Evolutionary conservation across 371 early-diverging fungal genomes (phyloP), one percentile per base, ranked within the genome.

Genomic region (Blastocladiella emersonii): DNA sequence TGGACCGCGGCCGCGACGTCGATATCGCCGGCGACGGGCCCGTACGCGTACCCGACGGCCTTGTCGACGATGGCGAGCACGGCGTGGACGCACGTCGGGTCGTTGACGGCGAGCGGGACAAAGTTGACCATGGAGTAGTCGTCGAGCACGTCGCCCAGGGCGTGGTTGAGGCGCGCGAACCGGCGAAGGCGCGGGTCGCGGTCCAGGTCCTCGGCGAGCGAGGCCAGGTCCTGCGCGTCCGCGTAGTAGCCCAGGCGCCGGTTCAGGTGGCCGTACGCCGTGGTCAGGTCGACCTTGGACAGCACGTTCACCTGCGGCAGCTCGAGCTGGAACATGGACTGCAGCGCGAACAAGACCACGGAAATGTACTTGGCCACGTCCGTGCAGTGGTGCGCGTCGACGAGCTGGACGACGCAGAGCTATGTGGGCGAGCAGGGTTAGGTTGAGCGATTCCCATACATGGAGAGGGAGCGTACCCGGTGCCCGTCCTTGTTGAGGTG

Each of bases 211-310:
- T n/a, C n/a, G n/a, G n/a, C 72, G 27, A 97, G 71, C 68, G 92
- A 92, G 10, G 76, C 75, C 15, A 95, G 76, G 72, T 95, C 92
- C 77, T 88, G 85, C 5, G 95, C 95, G 63, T 92, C 89, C 27
- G 93, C 94, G 70, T 95, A 95, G 71, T 84, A 95, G 59, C 94
- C 94, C 49, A 95, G 78, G 64, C 86, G 87, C 72, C 94, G 93
- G 57, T 79, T 85, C 73, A 88, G 66, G 63, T 82, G 77, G 19
- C 76, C 61, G 87, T 93, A 76, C 80, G 69, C 56, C 45, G 72
- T 74, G 56, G 82, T 65, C 36, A 81, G 57, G 67, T 85, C 85
- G 25, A 78, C 64, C 65, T 85, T 85, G 32, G 76, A 72, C 19
- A 83, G 66, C 27, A 82, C 73, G 66, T 81, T 79, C 39, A 82